A percentile compares a stretch with the other conserved stretches of the same genome.
Conservation (phyloP, 116 monocot species). For the Phalaenopsis hybrid region DNA sequence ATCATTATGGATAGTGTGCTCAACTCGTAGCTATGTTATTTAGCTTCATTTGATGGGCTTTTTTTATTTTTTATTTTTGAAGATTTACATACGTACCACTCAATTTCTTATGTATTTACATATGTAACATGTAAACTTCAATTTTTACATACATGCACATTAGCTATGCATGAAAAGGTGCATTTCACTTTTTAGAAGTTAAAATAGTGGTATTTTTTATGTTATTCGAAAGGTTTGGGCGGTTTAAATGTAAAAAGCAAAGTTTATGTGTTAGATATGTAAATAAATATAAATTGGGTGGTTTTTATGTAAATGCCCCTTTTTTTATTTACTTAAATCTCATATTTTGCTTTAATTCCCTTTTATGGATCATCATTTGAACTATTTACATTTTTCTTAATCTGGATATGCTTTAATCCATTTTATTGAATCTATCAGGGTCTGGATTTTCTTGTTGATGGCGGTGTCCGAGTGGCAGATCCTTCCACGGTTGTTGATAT, state of each 20-base stretch:
- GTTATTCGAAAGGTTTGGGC: too few relatives aligned
- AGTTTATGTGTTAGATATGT: too few relatives aligned
- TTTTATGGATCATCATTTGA: neutral
- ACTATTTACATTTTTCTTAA: neutral
- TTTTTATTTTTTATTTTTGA: neutral
- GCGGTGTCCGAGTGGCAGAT: slow-evolving; percentile 78
- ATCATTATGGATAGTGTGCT: neutral
- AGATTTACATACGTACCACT: too few relatives aligned
- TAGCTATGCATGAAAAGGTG: too few relatives aligned
- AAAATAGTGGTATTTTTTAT: too few relatives aligned
- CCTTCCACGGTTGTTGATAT: slow-evolving; percentile 95
- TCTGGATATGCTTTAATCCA: neutral
- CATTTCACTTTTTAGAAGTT: too few relatives aligned
- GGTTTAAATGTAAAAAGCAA: too few relatives aligned
- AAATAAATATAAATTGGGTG: too few relatives aligned
- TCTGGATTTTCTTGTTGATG: slow-evolving; percentile 95
- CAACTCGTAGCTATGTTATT: neutral
- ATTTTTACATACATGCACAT: too few relatives aligned
- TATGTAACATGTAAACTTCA: too few relatives aligned
- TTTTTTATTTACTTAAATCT: neutral
- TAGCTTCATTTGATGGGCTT: neutral
- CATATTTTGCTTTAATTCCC: neutral
- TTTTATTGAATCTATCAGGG: slow-evolving; percentile 40
- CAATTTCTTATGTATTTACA: too few relatives aligned
- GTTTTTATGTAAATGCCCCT: too few relatives aligned